Percentiles rank a stretch among this genome's conserved stretches.
phyloP scores from a whole-genome alignment of 108 stramenopile species.

The Heterococcus sp. region DNA sequence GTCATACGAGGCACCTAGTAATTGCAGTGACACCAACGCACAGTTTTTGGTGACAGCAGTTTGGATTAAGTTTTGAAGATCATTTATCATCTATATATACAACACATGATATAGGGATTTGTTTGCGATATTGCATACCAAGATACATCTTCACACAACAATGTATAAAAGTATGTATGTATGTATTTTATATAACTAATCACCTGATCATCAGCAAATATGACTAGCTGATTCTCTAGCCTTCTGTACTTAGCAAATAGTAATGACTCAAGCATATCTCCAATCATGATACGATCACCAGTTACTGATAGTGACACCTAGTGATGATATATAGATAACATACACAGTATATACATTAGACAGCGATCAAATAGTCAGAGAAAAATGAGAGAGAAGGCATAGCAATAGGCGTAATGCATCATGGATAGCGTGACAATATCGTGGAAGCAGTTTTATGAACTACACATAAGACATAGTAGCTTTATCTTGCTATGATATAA shows the following conservation, averaged over 20 bases:
- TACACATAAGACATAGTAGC: too few species aligned
- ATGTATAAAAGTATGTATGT: background rate
- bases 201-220: constrained; percentile 81
- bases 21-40: constrained; percentile 8
- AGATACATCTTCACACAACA: background rate
- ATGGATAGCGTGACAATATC: too few species aligned
- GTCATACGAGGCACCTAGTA: constrained; percentile 69
- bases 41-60: background rate
- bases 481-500: too few species aligned
- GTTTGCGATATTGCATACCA: background rate
- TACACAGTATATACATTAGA: background rate
- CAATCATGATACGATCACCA: constrained; percentile 35
- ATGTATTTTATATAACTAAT: background rate
- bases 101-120: background rate
- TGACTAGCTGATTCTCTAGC: constrained; percentile 71
- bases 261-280: constrained; percentile 80
- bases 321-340: background rate
- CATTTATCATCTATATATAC: background rate
- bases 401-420: too few species aligned
- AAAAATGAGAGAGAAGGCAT: too few species aligned
- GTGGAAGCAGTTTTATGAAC: too few species aligned
- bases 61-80: background rate
- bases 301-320: constrained; percentile 13
- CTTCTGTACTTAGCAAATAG: constrained; percentile 85
- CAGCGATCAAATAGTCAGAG: too few species aligned